Evolutionary conservation across 768 basidiomycete genomes (phyloP).

Genomic region (Hypholoma sublateritium): DNA sequence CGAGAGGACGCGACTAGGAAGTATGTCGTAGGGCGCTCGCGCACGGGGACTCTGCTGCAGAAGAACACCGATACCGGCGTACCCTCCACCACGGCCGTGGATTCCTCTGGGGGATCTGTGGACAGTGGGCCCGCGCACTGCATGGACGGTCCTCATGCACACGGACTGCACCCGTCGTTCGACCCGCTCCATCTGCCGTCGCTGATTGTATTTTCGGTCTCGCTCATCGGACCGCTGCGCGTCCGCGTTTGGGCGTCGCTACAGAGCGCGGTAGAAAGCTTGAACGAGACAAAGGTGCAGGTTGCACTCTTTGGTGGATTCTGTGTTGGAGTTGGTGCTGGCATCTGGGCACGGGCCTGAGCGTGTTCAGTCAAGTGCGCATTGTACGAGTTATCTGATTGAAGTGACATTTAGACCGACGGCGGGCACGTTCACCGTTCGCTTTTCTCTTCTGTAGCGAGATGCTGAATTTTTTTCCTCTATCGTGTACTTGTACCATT

Average conservation of each 20-base stretch:
- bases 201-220: slow-evolving; percentile 58
- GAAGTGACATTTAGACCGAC: no score
- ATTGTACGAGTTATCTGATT: no score
- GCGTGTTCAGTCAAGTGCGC: no score
- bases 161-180: slow-evolving; percentile 25
- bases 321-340: slow-evolving; percentile 37
- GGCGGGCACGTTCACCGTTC: no score
- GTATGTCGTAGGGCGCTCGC: slow-evolving; percentile 14
- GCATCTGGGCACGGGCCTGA: slow-evolving; percentile 15
- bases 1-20: slow-evolving; percentile 34
- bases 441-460: no score
- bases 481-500: no score
- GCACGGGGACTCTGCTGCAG: neutral
- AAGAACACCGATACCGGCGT: neutral
- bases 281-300: slow-evolving; percentile 28
- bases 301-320: slow-evolving; percentile 38
- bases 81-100: neutral
- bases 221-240: slow-evolving; percentile 51
- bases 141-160: no score
- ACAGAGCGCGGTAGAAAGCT: slow-evolving; percentile 13
- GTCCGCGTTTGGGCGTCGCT: slow-evolving; percentile 25
- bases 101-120: neutral
- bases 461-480: no score
- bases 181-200: slow-evolving; percentile 72
- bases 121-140: neutral